A percentile compares a stretch with the other conserved stretches of the same genome.
Conservation (phyloP, 805 yeast genomes). For the Cyberlindnera misumaiensis region DNA sequence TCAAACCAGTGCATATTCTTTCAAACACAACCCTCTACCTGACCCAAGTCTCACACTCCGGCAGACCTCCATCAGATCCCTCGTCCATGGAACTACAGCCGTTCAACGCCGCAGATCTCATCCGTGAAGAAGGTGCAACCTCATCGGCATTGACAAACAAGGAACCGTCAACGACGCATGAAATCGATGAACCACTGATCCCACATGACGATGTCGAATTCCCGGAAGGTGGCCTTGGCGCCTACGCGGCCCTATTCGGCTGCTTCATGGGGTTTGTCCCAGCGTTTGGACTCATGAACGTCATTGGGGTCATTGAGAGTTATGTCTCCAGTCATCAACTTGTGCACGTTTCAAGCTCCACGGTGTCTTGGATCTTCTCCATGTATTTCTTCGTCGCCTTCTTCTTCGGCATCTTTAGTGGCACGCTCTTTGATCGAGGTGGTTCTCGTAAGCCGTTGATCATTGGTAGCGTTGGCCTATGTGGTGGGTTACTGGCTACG, state of each 20-base stretch:
- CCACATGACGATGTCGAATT: slow-evolving; percentile 20
- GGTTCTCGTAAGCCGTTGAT: slow-evolving; percentile 44
- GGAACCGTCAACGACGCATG: not conserved
- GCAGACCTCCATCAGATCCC: too few species aligned
- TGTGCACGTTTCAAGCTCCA: slow-evolving; percentile 38
- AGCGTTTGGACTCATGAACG: slow-evolving; percentile 52
- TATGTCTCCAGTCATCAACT: slow-evolving; percentile 52
- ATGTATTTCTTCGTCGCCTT: slow-evolving; percentile 47
- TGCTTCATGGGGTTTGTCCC: slow-evolving; percentile 53
- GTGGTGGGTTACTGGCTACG: slow-evolving; percentile 49
- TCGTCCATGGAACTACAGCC: too few species aligned
- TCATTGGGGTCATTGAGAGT: slow-evolving; percentile 62
- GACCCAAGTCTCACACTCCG: too few species aligned
- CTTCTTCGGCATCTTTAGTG: slow-evolving; percentile 47
- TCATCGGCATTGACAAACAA: not conserved
- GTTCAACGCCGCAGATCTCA: slow-evolving; percentile 23
- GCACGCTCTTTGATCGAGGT: slow-evolving; percentile 54
- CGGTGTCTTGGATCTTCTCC: slow-evolving; percentile 64
- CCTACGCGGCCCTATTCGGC: slow-evolving; percentile 54
- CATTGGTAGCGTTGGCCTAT: slow-evolving; percentile 38
- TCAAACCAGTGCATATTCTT: too few species aligned
- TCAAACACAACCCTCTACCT: too few species aligned
- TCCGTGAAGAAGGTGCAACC: not conserved
- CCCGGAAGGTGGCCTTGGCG: slow-evolving; percentile 53
- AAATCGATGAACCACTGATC: not conserved